phyloP scores from a whole-genome alignment of 2,329 filamentous ascomycete genomes.

The Cadophora sp. region DNA sequence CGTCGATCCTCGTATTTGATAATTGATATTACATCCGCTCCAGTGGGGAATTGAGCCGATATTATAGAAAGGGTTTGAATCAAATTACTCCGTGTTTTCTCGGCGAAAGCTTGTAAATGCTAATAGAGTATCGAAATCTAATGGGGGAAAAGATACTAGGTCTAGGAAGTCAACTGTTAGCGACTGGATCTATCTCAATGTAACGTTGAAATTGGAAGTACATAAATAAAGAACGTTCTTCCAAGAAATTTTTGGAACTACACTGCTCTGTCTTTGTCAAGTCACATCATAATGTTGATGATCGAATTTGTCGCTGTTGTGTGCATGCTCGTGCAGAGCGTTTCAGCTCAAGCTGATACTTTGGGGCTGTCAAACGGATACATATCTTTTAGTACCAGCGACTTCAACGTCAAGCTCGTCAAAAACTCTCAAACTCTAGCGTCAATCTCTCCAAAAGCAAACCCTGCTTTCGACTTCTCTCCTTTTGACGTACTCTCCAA shows the following conservation, averaged over 20 bases:
- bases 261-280: neutral
- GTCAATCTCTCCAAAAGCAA: slow-evolving; percentile 51
- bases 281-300: neutral
- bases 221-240: neutral
- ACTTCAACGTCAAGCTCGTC: slow-evolving; percentile 53
- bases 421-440: slow-evolving; percentile 55
- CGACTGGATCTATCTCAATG: neutral
- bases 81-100: too few relatives aligned
- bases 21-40: too few relatives aligned
- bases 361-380: slow-evolving; percentile 20
- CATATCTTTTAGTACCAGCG: slow-evolving; percentile 25
- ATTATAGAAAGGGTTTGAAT: too few relatives aligned
- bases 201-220: neutral
- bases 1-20: neutral
- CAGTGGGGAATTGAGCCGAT: too few relatives aligned
- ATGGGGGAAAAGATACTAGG: too few relatives aligned
- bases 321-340: neutral
- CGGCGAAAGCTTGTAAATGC: too few relatives aligned
- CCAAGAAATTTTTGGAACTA: neutral
- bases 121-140: too few relatives aligned
- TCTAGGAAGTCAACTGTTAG: neutral
- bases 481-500: slow-evolving; percentile 57
- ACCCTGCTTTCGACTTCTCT: slow-evolving; percentile 59
- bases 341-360: slow-evolving; percentile 5
- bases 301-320: neutral